A percentile compares a stretch with the other conserved stretches of the same genome.
Evolutionary conservation across 768 basidiomycete species (phyloP).

Genomic region (Agrocybe chaxingu): DNA sequence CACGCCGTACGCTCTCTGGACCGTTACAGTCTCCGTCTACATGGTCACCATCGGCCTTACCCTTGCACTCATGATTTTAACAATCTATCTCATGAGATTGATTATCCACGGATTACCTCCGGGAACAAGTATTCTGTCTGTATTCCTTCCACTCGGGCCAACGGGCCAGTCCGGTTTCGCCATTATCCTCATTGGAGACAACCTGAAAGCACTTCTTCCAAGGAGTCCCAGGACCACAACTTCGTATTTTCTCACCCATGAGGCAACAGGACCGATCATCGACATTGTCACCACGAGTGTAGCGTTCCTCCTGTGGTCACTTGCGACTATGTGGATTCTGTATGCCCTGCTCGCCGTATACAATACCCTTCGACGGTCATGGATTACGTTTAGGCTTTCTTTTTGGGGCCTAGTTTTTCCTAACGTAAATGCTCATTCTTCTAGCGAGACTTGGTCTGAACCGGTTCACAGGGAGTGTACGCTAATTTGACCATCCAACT

Average conservation of each 20-base stretch:
- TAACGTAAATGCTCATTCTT: slow-evolving; percentile 36
- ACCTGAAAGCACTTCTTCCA: slow-evolving; percentile 35
- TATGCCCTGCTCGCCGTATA: slow-evolving; percentile 51
- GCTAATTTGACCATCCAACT: slow-evolving; percentile 61
- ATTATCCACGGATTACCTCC: slow-evolving; percentile 53
- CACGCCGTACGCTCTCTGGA: slow-evolving; percentile 47
- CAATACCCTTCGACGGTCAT: slow-evolving; percentile 35
- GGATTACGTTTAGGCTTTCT: slow-evolving; percentile 49
- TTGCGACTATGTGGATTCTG: slow-evolving; percentile 62
- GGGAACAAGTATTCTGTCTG: slow-evolving; percentile 46
- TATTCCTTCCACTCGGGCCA: slow-evolving; percentile 75
- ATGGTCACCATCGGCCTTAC: slow-evolving; percentile 54
- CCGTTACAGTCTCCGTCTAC: slow-evolving; percentile 50
- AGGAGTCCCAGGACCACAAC: slow-evolving; percentile 16
- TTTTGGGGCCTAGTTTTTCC: slow-evolving; percentile 75
- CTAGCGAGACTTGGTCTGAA: not conserved
- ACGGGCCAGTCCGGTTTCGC: slow-evolving; percentile 65
- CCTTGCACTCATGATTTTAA: slow-evolving; percentile 64
- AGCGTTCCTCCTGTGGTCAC: slow-evolving; percentile 56
- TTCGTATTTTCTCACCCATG: slow-evolving; percentile 32
- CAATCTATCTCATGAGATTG: slow-evolving; percentile 59
- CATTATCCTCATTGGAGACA: slow-evolving; percentile 52
- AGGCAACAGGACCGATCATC: slow-evolving; percentile 31
- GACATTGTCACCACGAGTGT: slow-evolving; percentile 43
- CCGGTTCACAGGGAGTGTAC: slow-evolving; percentile 40